Evolutionary conservation across 1,284 basidiomycete genomes (phyloP), one percentile per base, ranked within the genome.

Genomic region (Leccinum glutinopallens): DNA sequence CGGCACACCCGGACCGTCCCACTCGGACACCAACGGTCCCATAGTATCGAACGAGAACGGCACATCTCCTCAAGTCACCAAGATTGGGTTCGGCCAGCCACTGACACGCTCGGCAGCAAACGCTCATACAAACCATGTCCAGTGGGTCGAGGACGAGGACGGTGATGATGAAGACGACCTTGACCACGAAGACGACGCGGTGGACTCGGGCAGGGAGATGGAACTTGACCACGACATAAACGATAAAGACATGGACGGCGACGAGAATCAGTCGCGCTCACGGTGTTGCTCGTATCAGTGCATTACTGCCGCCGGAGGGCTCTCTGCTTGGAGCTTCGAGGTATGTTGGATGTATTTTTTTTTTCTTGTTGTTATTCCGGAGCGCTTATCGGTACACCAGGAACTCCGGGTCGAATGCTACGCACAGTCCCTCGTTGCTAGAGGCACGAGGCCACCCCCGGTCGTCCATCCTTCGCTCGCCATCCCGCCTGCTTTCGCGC

Each of bases 361-460:
- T 37, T 13, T 25, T 37, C 2, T 54, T 15, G n/a, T 54, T 17
- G 22, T 32, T 17, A 2, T 39, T 25, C 19, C n/a, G 17, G 17
- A n/a, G 37, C 5, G 29, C 37, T 62, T 2, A 58, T 7, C 0
- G 2, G 10, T 10, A 25, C 35, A 2, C 37, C 12, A 74, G 73
- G 73, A 75, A 58, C 60, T 75, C 6, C 75, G 73, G 0, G 61
- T 61, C 5, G 73, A 75, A 64, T 77, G 75, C 37, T 75, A 75
- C 22, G 73, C 72, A 3, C 73, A 75, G 33, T 74, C 73, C 2
- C 64, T 64, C 43, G 15, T 75, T 57, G 73, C 73, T 0, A 67
- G 71, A 41, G 75, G 73, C 15, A 60, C 62, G 9, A 68, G n/a
- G 9, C 73, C 73, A 5, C 63, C 54, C 1, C 66, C 67, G 4